Evolutionary conservation across 2,329 filamentous ascomycete species (phyloP).

Genomic region (Xylaria hypoxylon): DNA sequence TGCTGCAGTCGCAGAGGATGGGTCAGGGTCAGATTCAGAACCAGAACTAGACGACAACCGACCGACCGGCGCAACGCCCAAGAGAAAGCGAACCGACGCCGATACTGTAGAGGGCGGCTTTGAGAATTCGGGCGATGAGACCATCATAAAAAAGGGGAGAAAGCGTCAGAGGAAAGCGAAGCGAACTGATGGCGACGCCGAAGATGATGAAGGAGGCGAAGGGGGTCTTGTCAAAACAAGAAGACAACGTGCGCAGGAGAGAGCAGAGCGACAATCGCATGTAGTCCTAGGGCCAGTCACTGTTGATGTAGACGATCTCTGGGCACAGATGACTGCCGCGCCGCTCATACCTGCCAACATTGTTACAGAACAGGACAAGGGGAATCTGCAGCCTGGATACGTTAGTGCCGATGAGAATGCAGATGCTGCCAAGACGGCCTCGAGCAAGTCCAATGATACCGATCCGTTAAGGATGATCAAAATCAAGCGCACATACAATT

Average conservation of each 20-base stretch:
- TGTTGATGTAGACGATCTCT: conserved; percentile 77
- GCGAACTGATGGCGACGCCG: conserved; percentile 53
- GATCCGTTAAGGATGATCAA: conserved; percentile 61
- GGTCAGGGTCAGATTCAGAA: conserved; percentile 67
- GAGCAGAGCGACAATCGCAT: conserved; percentile 66
- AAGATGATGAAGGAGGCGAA: conserved; percentile 66
- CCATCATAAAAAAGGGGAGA: conserved; percentile 72
- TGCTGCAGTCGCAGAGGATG: conserved; percentile 58
- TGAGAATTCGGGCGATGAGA: conserved; percentile 79
- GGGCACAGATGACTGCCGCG: conserved; percentile 72
- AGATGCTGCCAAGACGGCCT: conserved; percentile 30
- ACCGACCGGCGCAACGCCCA: conserved; percentile 41
- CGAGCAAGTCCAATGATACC: conserved; percentile 40
- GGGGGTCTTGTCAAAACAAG: conserved; percentile 78
- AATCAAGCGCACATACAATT: conserved; percentile 79
- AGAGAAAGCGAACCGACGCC: conserved; percentile 49
- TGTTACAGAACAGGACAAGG: conserved; percentile 40
- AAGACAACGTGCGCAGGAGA: conserved; percentile 75
- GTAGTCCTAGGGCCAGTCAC: conserved; percentile 70
- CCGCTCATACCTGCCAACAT: conserved; percentile 51
- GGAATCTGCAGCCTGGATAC: conserved; percentile 33
- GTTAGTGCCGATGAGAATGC: conserved; percentile 27
- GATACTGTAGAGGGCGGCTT: conserved; percentile 60
- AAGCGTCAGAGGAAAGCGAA: conserved; percentile 63
- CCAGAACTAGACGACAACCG: conserved; percentile 55